These are phyloP conservation scores for Kwoniella bestiolae DNA, from an alignment of 768 basidiomycete genomes.

Conservation along the genomic window DNA sequence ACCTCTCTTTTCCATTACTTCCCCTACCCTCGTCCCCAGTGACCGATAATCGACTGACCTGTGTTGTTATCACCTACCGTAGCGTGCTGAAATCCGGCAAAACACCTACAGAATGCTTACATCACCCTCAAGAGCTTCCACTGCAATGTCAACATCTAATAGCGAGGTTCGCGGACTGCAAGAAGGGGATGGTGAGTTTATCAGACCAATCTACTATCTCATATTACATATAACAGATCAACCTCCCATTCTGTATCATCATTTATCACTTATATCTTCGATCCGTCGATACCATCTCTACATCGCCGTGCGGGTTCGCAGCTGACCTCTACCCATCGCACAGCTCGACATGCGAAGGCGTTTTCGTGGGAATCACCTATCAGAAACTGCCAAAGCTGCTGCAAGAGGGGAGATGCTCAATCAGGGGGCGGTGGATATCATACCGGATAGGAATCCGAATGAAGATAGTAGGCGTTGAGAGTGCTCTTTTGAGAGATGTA, in stretches of 20 bases:
- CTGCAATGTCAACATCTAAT: slow-evolving; percentile 55
- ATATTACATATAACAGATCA: background rate
- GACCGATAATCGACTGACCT: too few species aligned
- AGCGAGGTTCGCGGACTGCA: slow-evolving; percentile 52
- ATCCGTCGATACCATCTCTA: background rate
- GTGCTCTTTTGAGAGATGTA: background rate
- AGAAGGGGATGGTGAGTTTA: slow-evolving; percentile 55
- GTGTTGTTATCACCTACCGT: too few species aligned
- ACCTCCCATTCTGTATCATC: background rate
- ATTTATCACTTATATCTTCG: too few species aligned
- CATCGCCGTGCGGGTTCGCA: background rate
- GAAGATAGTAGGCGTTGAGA: background rate
- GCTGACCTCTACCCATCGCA: background rate
- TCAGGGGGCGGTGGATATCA: slow-evolving; percentile 12
- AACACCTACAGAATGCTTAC: slow-evolving; percentile 52
- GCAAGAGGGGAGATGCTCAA: slow-evolving; percentile 13
- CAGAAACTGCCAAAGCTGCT: slow-evolving; percentile 27
- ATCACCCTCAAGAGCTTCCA: slow-evolving; percentile 45
- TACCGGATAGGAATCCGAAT: slow-evolving; percentile 15
- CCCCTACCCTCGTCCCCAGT: background rate
- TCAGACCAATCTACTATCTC: too few species aligned
- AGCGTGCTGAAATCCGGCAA: slow-evolving; percentile 53
- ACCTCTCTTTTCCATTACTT: background rate
- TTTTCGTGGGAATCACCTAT: slow-evolving; percentile 55
- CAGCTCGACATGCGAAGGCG: slow-evolving; percentile 56